Evolutionary conservation across 441 rosid species (phyloP), one percentile per base, ranked within the genome.

Genomic region (Pelargonium cotyledonis): DNA sequence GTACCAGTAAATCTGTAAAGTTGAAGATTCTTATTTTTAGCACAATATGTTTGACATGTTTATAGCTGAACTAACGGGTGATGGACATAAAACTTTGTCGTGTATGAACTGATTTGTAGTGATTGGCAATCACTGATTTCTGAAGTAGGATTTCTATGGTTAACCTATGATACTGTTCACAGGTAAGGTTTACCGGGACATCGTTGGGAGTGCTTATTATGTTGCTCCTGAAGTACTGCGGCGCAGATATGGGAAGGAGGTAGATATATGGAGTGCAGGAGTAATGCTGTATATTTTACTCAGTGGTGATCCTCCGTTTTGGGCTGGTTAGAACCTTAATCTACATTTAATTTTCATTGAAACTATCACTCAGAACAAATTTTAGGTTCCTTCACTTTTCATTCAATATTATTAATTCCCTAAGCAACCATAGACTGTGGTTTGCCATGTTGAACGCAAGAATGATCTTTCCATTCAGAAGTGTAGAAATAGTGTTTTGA

Each of bases 201-300:
- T 84, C 3, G 90, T 86, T 9, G 88, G 88, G 69, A 86, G 88
- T 72, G 84, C 88, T 46, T 86, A 86, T 78, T 86, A 86, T 72
- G 88, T 86, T 41, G 88, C 90, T 74, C 90, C 90, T 43, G 88
- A 84, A 80, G 85, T 86, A 23, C 68, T 86, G 67, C 73, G 73
- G 19, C 83, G 88, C 8, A 80, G 72, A 70, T 84, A 84, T 6
- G 90, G 90, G 23, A 86, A 88, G 78, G 89, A 85, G 76, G 67
- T 77, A 31, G 93, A 88, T 70, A 83, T 88, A 6, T 88, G 93
- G 93, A 88, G 93, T 78, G 88, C 86, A 44, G 93, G 93, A 72
- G 89, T 88, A 12, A 85, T 88, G 63, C 72, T 86, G 7, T 88
- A 88, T 68, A 88, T 88, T 47, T 78, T 86, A 68, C 93, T 88